These are phyloP conservation scores for Populus tremula DNA, from an alignment of 345 rosid species.

Conservation along the genomic window DNA sequence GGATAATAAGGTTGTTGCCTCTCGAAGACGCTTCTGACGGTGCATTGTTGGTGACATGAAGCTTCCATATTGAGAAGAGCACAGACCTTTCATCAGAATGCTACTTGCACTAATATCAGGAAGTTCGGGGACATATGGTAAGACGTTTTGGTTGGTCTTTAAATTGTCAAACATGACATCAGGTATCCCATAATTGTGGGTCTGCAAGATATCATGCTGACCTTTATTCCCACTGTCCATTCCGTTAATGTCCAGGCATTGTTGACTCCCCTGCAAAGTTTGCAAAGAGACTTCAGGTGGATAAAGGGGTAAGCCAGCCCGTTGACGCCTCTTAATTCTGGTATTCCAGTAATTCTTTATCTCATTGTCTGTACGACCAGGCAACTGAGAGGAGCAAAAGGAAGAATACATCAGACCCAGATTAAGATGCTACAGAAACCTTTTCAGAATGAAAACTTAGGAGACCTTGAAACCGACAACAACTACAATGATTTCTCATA, in stretches of 20 bases:
- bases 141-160: conserved; percentile 45
- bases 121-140: conserved; percentile 61
- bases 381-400: conserved; percentile 51
- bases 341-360: conserved; percentile 99
- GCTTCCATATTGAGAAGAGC: conserved; percentile 56
- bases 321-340: conserved; percentile 82
- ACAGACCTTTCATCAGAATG: conserved; percentile 61
- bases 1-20: conserved; percentile 45
- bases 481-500: neutral
- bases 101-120: conserved; percentile 51
- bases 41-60: conserved; percentile 49
- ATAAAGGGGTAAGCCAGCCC: conserved; percentile 96
- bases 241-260: conserved; percentile 36
- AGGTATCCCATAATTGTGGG: conserved; percentile 53
- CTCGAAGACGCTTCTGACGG: conserved; percentile 59
- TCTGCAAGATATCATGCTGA: conserved; percentile 53
- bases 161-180: conserved; percentile 66
- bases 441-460: neutral
- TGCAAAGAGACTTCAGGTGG: conserved; percentile 73
- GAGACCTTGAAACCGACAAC: neutral
- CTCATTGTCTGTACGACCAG: conserved; percentile 99
- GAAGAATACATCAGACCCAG: neutral
- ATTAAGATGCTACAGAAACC: neutral
- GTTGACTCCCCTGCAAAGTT: conserved; percentile 55
- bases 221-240: conserved; percentile 43